Evolutionary conservation across 345 rosid genomes (phyloP).

Genomic region (Eucalyptus regnans): DNA sequence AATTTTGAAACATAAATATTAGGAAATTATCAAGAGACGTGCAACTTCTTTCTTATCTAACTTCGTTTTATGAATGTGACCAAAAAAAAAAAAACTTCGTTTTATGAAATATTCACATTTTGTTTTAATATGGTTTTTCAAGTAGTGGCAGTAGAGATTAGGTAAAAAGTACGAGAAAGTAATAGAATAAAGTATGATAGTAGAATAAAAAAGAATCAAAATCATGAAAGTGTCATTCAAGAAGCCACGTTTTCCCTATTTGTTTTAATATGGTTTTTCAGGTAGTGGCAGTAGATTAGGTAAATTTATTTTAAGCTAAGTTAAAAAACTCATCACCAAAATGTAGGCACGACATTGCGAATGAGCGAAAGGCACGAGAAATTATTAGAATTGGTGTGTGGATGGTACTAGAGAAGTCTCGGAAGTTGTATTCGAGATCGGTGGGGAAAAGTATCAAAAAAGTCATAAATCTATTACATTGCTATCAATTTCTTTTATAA

Average conservation of each 20-base stretch:
- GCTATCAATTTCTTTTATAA: rapidly evolving
- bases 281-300: too few species aligned
- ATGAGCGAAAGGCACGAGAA: neutral
- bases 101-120: neutral
- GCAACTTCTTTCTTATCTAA: neutral
- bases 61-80: neutral
- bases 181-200: neutral
- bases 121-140: neutral
- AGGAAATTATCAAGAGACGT: neutral
- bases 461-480: rapidly evolving
- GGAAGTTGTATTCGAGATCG: neutral
- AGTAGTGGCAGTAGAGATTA: neutral
- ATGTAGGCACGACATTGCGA: rapidly evolving
- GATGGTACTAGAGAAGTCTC: neutral
- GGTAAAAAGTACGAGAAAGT: neutral
- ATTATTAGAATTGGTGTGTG: neutral
- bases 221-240: neutral
- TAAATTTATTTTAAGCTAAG: neutral
- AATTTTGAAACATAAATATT: neutral
- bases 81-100: too few species aligned
- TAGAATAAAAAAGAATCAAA: neutral
- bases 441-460: too few species aligned
- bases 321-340: neutral
- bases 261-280: too few species aligned
- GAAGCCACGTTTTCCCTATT: neutral